These are phyloP conservation scores for Lotus japonicus DNA, from an alignment of 306 rosid species.

Conservation along the genomic window DNA sequence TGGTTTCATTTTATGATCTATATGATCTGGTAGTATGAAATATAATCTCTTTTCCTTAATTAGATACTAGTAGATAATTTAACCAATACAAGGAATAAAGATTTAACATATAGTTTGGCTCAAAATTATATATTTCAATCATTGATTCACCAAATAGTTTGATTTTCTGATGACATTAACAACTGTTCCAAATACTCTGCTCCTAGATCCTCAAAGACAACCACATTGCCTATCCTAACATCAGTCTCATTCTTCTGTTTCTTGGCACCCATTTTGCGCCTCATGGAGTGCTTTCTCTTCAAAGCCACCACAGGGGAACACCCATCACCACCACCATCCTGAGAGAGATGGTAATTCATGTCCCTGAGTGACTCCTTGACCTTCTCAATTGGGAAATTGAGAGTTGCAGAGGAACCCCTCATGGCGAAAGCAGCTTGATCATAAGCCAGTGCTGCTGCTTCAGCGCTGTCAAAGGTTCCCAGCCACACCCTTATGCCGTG, in stretches of 20 bases:
- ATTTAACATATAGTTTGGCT: background rate
- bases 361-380: conserved; percentile 70
- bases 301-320: conserved; percentile 93
- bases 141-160: conserved; percentile 14
- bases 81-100: background rate
- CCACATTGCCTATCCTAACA: conserved; percentile 42
- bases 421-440: conserved; percentile 91
- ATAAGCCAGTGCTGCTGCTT: conserved; percentile 87
- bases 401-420: conserved; percentile 71
- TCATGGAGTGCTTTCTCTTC: conserved; percentile 78
- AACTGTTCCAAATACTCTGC: conserved; percentile 83
- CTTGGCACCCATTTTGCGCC: conserved; percentile 51
- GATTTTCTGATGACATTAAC: conserved; percentile 40
- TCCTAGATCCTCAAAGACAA: conserved; percentile 88
- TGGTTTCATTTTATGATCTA: background rate
- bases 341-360: conserved; percentile 24
- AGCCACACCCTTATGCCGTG: conserved; percentile 86
- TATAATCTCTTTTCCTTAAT: background rate
- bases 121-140: background rate
- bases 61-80: background rate
- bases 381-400: conserved; percentile 72
- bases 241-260: conserved; percentile 38
- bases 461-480: conserved; percentile 96
- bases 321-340: conserved; percentile 27
- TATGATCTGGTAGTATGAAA: background rate